Percentiles rank a stretch among this genome's conserved stretches.
These are phyloP conservation scores for Boletus coccyginus DNA, from an alignment of 768 basidiomycete genomes.

Conservation along the genomic window DNA sequence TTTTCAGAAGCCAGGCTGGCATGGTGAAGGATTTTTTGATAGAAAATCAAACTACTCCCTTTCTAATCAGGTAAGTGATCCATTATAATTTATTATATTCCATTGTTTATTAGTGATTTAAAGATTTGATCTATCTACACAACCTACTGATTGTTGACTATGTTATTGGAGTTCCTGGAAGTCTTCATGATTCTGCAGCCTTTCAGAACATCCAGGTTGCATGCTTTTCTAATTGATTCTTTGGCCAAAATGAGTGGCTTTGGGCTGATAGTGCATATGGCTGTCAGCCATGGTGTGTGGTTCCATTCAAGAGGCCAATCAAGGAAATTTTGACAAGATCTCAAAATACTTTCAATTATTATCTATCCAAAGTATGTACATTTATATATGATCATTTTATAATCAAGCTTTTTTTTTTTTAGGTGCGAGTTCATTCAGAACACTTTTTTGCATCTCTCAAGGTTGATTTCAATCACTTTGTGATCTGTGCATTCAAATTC, in stretches of 20 bases:
- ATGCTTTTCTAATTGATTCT: background rate
- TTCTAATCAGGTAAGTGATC: constrained; percentile 7
- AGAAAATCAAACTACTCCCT: constrained; percentile 11
- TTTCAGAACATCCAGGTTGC: background rate
- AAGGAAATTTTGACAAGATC: constrained; percentile 7
- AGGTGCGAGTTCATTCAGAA: constrained; percentile 5
- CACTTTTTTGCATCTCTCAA: constrained; percentile 15
- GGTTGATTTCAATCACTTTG: constrained; percentile 7
- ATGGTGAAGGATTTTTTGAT: constrained; percentile 16
- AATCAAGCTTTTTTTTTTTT: background rate
- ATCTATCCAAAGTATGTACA: constrained; percentile 20
- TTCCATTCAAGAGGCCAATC: constrained; percentile 25
- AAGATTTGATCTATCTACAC: constrained; percentile 11
- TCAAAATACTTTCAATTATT: constrained; percentile 24
- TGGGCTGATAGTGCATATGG: constrained; percentile 21
- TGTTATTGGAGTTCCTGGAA: constrained; percentile 11
- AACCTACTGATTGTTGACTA: constrained; percentile 16
- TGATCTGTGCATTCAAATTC: constrained; percentile 12
- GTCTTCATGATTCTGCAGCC: constrained; percentile 9
- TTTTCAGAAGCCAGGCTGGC: constrained; percentile 21
- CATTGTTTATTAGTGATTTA: background rate
- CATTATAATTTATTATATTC: background rate
- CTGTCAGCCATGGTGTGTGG: constrained; percentile 21
- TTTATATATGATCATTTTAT: background rate
- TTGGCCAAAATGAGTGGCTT: constrained; percentile 11